Conservation (phyloP, 495 filamentous ascomycete genomes). For the Penicillium goetzii region DNA sequence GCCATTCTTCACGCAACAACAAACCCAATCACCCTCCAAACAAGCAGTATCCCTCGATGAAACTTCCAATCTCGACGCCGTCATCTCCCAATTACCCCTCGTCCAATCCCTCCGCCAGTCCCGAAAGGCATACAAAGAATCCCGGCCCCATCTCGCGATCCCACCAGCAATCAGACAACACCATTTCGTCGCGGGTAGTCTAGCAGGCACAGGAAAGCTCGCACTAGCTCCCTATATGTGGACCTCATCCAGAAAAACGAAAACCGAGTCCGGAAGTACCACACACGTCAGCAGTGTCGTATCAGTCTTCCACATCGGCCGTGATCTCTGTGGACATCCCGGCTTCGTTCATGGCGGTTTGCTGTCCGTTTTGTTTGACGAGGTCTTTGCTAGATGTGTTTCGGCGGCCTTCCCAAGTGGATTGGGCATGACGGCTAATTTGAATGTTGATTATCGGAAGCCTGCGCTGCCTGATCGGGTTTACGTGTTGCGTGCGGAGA, state of each 20-base stretch:
- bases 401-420: slow-evolving; percentile 44
- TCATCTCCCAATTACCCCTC: slow-evolving; percentile 74
- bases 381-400: slow-evolving; percentile 47
- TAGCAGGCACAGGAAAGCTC: slow-evolving; percentile 72
- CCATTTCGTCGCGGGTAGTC: slow-evolving; percentile 48
- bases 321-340: slow-evolving; percentile 43
- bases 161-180: slow-evolving; percentile 31
- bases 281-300: slow-evolving; percentile 34
- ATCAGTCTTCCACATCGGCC: slow-evolving; percentile 44
- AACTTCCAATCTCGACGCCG: slow-evolving; percentile 53
- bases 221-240: slow-evolving; percentile 79
- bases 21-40: slow-evolving; percentile 15
- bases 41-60: slow-evolving; percentile 16
- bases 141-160: slow-evolving; percentile 62
- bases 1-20: slow-evolving; percentile 16
- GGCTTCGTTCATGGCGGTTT: slow-evolving; percentile 49
- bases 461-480: slow-evolving; percentile 63
- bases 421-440: slow-evolving; percentile 63
- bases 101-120: slow-evolving; percentile 64
- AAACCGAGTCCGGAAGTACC: slow-evolving; percentile 15
- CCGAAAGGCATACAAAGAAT: slow-evolving; percentile 64
- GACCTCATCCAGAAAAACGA: slow-evolving; percentile 30
- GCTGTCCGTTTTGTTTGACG: slow-evolving; percentile 44
- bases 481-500: slow-evolving; percentile 63
- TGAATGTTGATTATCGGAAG: slow-evolving; percentile 65